Evolutionary conservation across 2,329 filamentous ascomycete species (phyloP).

Genomic region (Trichoderma sp.): DNA sequence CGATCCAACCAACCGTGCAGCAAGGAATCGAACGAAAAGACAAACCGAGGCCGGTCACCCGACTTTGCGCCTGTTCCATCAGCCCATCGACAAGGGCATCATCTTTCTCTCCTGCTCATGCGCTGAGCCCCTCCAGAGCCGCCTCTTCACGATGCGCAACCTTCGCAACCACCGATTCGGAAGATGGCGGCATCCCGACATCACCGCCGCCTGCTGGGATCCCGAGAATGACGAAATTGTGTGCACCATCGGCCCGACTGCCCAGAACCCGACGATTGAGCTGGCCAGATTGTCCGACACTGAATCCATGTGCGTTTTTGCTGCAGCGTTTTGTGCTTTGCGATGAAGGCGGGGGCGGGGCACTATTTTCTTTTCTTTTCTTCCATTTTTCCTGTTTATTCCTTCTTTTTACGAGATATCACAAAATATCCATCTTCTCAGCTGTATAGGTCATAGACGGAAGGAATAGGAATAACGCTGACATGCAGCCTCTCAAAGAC

Average conservation of each 20-base stretch:
- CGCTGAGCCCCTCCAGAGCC: constrained; percentile 14
- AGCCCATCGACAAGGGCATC: background rate
- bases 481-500: constrained; percentile 25
- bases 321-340: background rate
- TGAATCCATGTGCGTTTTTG: constrained; percentile 39
- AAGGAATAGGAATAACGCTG: background rate
- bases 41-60: background rate
- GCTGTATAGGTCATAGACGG: background rate
- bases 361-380: background rate
- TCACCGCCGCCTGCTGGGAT: constrained; percentile 85
- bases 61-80: background rate
- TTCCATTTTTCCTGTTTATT: background rate
- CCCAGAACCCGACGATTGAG: constrained; percentile 67
- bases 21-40: background rate
- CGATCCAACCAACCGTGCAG: background rate
- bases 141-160: constrained; percentile 68
- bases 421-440: background rate
- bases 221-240: constrained; percentile 71
- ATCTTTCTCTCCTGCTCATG: background rate
- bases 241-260: constrained; percentile 78
- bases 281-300: constrained; percentile 55
- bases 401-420: background rate
- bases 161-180: constrained; percentile 73
- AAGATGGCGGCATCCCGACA: constrained; percentile 58
- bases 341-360: constrained; percentile 17